Conservation (phyloP, 306 rosid genomes). For the Gillenia trifoliata region DNA sequence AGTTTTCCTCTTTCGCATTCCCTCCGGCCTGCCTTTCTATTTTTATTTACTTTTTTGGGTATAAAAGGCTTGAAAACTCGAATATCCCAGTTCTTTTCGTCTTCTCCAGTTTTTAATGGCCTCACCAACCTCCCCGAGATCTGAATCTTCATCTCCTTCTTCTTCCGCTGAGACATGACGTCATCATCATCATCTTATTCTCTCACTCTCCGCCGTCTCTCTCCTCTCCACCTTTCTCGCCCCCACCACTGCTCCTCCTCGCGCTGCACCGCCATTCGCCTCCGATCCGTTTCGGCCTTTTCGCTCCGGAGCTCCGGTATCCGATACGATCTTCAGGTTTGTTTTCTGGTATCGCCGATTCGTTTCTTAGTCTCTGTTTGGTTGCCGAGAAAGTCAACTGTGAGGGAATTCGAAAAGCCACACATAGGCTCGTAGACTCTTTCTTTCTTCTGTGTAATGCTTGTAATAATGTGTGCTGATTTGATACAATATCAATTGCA, state of each 20-base stretch:
- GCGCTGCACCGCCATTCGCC: not conserved
- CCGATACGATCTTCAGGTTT: slow-evolving; percentile 17
- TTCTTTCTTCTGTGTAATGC: not conserved
- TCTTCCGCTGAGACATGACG: slow-evolving; percentile 33
- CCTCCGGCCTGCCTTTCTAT: not conserved
- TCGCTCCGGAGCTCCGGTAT: not conserved
- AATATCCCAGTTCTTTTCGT: not conserved
- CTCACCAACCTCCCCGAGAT: slow-evolving; percentile 29
- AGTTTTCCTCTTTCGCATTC: not conserved
- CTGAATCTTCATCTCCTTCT: slow-evolving; percentile 16
- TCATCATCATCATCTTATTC: slow-evolving; percentile 19
- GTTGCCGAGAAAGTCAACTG: not conserved
- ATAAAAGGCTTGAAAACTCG: not conserved
- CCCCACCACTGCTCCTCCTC: slow-evolving; percentile 16
- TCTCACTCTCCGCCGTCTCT: slow-evolving; percentile 26
- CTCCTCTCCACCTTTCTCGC: slow-evolving; percentile 7
- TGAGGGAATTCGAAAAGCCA: not conserved
- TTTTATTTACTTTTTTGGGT: not conserved
- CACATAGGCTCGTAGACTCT: not conserved
- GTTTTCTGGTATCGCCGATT: not conserved
- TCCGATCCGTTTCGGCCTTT: not conserved
- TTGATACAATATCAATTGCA: slow-evolving; percentile 15
- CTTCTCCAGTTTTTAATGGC: not conserved
- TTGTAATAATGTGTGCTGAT: not conserved
- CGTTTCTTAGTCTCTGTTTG: not conserved